phyloP scores from a whole-genome alignment of 176 grass and related monocot genomes.

The Neostapfia colusana region DNA sequence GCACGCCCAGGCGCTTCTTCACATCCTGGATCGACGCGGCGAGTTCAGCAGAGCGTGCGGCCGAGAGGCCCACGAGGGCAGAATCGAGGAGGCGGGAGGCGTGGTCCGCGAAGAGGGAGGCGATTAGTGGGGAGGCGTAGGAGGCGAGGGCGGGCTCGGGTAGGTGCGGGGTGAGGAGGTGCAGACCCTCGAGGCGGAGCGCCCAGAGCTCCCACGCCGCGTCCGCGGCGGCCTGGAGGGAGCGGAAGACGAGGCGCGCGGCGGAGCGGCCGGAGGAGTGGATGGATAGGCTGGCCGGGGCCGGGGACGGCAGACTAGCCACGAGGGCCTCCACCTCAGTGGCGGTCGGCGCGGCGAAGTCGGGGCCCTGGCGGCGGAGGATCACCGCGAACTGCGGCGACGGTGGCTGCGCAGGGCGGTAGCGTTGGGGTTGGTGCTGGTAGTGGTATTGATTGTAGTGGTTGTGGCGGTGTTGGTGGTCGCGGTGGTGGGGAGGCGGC shows the following conservation, averaged over 20 bases:
- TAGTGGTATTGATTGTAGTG: neutral
- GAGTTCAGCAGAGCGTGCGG: conserved; percentile 36
- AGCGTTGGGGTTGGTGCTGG: neutral
- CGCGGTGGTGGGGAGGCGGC: neutral
- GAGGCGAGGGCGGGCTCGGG: conserved; percentile 12
- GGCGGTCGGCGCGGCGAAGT: conserved; percentile 20
- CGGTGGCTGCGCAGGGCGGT: neutral
- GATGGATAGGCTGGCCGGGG: conserved; percentile 29
- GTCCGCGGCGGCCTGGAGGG: conserved; percentile 44
- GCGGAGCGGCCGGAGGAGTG: conserved; percentile 40
- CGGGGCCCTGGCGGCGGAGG: conserved; percentile 34
- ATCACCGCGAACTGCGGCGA: conserved; percentile 37
- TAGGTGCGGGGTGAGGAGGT: conserved; percentile 48
- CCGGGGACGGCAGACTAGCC: conserved; percentile 17
- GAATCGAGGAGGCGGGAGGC: conserved; percentile 48
- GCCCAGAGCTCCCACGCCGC: conserved; percentile 63
- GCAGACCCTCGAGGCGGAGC: conserved; percentile 64
- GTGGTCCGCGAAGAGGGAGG: conserved; percentile 53
- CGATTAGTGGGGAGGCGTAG: conserved; percentile 45
- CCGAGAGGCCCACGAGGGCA: conserved; percentile 25
- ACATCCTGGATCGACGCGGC: conserved; percentile 36
- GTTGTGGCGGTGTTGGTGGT: conserved; percentile 5
- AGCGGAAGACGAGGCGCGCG: conserved; percentile 47
- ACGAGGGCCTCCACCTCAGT: conserved; percentile 57
- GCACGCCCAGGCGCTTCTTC: neutral